Conservation (phyloP, 2,329 filamentous ascomycete genomes). For the Pseudogymnoascus sp. region DNA sequence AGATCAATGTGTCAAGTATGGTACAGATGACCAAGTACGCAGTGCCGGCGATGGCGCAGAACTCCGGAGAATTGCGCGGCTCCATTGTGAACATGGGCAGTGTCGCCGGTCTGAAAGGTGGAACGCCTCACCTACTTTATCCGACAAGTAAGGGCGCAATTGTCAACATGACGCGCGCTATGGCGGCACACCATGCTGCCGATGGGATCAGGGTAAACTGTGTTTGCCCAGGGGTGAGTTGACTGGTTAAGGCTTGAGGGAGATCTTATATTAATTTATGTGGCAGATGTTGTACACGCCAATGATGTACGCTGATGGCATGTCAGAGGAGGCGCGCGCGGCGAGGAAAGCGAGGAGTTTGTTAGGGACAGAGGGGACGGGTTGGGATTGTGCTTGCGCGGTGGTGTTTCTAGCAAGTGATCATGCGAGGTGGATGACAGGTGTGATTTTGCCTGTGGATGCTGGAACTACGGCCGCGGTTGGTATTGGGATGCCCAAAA, state of each 20-base stretch:
- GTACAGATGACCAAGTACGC: constrained; percentile 54
- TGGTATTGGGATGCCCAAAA: constrained; percentile 8
- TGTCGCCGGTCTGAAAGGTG: constrained; percentile 46
- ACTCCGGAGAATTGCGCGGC: constrained; percentile 38
- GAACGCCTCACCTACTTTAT: constrained; percentile 37
- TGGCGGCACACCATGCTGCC: constrained; percentile 44
- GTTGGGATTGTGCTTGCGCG: constrained; percentile 43
- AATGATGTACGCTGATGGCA: constrained; percentile 35
- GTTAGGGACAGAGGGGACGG: constrained; percentile 46
- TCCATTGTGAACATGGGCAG: constrained; percentile 55
- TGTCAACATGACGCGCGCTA: constrained; percentile 47
- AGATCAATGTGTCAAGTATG: constrained; percentile 58
- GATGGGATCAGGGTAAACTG: constrained; percentile 46
- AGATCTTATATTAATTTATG: background rate
- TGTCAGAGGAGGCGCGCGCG: constrained; percentile 32
- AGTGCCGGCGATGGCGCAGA: constrained; percentile 50
- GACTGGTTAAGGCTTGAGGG: background rate
- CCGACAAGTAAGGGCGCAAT: constrained; percentile 41
- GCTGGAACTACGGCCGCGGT: constrained; percentile 38
- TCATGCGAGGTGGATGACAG: constrained; percentile 44
- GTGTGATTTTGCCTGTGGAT: constrained; percentile 39
- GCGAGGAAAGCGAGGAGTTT: constrained; percentile 37
- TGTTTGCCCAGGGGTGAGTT: constrained; percentile 45
- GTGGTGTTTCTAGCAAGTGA: constrained; percentile 44
- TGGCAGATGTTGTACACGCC: constrained; percentile 39